Percentiles rank a stretch among this genome's conserved stretches.
These are phyloP conservation scores for Dactylellina haptotyla DNA, from an alignment of 2,329 filamentous ascomycete genomes.

Conservation along the genomic window DNA sequence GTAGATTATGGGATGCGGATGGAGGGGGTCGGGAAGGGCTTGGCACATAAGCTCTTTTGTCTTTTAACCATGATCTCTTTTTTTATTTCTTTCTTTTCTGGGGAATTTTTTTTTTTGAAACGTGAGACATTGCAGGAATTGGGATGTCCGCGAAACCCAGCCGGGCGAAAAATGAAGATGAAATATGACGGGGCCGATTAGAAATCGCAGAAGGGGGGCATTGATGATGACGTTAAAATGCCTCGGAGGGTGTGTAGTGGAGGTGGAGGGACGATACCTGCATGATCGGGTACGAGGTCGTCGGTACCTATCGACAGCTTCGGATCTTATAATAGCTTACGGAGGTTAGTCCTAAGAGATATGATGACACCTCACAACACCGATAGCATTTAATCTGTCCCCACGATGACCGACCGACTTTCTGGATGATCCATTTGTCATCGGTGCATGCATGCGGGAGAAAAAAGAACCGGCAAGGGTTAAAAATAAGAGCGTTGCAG, in stretches of 20 bases:
- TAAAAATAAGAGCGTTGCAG: background rate
- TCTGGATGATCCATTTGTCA: conserved; percentile 54
- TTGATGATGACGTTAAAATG: conserved; percentile 42
- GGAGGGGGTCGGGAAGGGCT: background rate
- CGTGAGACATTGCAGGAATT: background rate
- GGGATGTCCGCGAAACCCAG: background rate
- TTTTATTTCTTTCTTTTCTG: too few species aligned
- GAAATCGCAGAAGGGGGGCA: conserved; percentile 1
- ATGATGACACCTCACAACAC: conserved; percentile 1
- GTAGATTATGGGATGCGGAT: background rate
- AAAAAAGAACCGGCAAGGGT: conserved; percentile 9
- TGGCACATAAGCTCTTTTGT: background rate
- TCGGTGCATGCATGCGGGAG: conserved; percentile 54
- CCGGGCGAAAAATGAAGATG: background rate
- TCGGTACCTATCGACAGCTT: conserved; percentile 21
- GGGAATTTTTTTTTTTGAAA: too few species aligned
- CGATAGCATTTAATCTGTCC: background rate
- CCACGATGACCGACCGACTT: conserved; percentile 20
- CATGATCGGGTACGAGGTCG: conserved; percentile 12
- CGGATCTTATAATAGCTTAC: conserved; percentile 41
- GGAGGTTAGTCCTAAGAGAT: background rate
- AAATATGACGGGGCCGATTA: background rate
- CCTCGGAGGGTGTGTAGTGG: conserved; percentile 23
- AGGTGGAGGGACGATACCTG: conserved; percentile 2
- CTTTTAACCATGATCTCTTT: too few species aligned